Percentiles rank a stretch among this genome's conserved stretches.
Conservation (phyloP, 1,139 yeast species). For the Geotrichum histeridarum region DNA sequence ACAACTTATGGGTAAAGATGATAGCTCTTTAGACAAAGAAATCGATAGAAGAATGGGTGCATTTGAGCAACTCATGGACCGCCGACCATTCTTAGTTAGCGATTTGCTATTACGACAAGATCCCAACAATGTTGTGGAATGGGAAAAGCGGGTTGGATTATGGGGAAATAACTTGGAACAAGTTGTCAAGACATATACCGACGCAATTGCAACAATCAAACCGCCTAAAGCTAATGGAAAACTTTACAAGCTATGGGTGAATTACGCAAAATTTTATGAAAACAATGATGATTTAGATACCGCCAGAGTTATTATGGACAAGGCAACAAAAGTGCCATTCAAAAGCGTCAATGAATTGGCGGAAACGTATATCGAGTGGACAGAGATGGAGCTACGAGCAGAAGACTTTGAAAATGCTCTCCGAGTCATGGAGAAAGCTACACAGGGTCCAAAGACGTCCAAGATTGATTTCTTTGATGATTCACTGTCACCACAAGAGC, state of each 20-base stretch:
- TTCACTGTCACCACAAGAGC: conserved; percentile 50
- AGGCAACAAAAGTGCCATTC: conserved; percentile 69
- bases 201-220: conserved; percentile 63
- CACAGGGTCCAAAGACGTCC: conserved; percentile 42
- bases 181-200: conserved; percentile 54
- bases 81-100: conserved; percentile 54
- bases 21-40: conserved; percentile 32
- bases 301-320: conserved; percentile 58
- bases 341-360: conserved; percentile 59
- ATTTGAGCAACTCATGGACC: conserved; percentile 53
- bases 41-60: conserved; percentile 46
- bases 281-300: conserved; percentile 51
- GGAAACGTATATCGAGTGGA: conserved; percentile 67
- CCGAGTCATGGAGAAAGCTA: conserved; percentile 48
- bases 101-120: conserved; percentile 65
- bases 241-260: conserved; percentile 54
- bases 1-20: conserved; percentile 37
- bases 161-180: conserved; percentile 40
- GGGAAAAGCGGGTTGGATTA: conserved; percentile 59
- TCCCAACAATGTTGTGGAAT: conserved; percentile 55
- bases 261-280: conserved; percentile 64
- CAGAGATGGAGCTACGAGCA: conserved; percentile 54
- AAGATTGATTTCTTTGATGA: conserved; percentile 42
- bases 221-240: conserved; percentile 50
- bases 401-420: conserved; percentile 52